These are phyloP conservation scores for Teratosphaeria epicoccoides DNA, from an alignment of 2,329 filamentous ascomycete genomes.

Conservation along the genomic window DNA sequence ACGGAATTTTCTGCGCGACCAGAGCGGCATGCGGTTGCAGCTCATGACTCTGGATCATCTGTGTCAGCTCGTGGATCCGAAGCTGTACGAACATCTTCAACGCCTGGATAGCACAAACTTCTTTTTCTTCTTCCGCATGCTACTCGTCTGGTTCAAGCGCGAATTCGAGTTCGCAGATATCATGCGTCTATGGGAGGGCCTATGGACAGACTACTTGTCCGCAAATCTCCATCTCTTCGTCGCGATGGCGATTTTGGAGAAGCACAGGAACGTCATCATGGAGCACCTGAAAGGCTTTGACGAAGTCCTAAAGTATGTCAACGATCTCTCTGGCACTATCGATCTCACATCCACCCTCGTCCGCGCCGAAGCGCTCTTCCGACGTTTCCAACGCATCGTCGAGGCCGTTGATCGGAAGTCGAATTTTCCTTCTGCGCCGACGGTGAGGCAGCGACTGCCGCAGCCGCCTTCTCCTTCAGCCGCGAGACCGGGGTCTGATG, in stretches of 20 bases:
- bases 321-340: conserved; percentile 87
- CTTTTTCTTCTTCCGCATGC: conserved; percentile 99
- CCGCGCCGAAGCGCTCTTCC: conserved; percentile 79
- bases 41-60: conserved; percentile 86
- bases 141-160: conserved; percentile 97
- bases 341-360: conserved; percentile 79
- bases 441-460: conserved; percentile 39
- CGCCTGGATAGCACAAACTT: conserved; percentile 94
- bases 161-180: conserved; percentile 89
- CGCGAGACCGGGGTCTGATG: conserved; percentile 13
- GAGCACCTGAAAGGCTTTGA: conserved; percentile 88
- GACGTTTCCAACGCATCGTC: conserved; percentile 75
- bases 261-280: conserved; percentile 94
- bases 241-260: conserved; percentile 86
- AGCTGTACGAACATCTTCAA: conserved; percentile 82
- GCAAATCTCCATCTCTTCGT: conserved; percentile 92
- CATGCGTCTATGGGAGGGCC: conserved; percentile 75
- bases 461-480: conserved; percentile 14
- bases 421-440: conserved; percentile 57
- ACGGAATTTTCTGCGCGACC: conserved; percentile 87
- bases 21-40: conserved; percentile 91
- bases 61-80: conserved; percentile 92
- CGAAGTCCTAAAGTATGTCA: conserved; percentile 96
- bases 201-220: conserved; percentile 88
- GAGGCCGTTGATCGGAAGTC: conserved; percentile 87